Conservation (phyloP, 2,329 filamentous ascomycete species). For the Cyphellophora attinorum region DNA sequence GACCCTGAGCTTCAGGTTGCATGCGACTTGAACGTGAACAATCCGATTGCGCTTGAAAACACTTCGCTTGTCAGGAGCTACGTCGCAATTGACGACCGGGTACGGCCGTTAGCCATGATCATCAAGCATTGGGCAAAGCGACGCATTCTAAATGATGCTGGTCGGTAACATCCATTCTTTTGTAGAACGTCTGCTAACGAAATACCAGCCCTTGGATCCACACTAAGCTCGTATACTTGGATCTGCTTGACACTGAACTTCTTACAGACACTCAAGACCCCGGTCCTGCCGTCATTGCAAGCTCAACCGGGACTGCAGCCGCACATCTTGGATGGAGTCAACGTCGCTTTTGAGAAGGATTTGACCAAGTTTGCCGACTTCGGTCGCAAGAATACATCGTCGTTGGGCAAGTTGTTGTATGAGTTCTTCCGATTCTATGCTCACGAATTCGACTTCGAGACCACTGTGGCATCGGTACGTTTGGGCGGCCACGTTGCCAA, state of each 20-base stretch:
- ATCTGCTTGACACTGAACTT: constrained; percentile 98
- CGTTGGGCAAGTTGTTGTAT: constrained; percentile 78
- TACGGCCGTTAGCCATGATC: constrained; percentile 88
- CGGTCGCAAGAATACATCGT: constrained; percentile 71
- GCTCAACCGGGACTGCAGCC: constrained; percentile 56
- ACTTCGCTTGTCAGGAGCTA: constrained; percentile 97
- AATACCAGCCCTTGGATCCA: constrained; percentile 70
- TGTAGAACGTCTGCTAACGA: constrained; percentile 14
- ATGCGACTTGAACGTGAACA: constrained; percentile 99
- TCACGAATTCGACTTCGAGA: constrained; percentile 85
- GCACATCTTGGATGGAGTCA: constrained; percentile 52
- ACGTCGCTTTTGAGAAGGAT: constrained; percentile 80
- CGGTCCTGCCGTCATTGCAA: constrained; percentile 78
- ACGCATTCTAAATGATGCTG: constrained; percentile 90
- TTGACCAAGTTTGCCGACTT: constrained; percentile 63
- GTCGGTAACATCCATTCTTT: constrained; percentile 41
- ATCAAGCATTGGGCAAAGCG: constrained; percentile 95
- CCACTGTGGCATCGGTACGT: constrained; percentile 73
- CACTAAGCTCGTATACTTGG: constrained; percentile 97
- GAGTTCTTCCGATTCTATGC: constrained; percentile 93
- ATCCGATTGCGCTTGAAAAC: constrained; percentile 87
- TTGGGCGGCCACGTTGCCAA: constrained; percentile 71
- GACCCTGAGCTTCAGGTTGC: constrained; percentile 82
- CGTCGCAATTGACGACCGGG: constrained; percentile 81
- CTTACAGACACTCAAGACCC: constrained; percentile 74